These are phyloP conservation scores for Blastobotrys peoriensis DNA, from an alignment of 805 yeast species.

Conservation along the genomic window DNA sequence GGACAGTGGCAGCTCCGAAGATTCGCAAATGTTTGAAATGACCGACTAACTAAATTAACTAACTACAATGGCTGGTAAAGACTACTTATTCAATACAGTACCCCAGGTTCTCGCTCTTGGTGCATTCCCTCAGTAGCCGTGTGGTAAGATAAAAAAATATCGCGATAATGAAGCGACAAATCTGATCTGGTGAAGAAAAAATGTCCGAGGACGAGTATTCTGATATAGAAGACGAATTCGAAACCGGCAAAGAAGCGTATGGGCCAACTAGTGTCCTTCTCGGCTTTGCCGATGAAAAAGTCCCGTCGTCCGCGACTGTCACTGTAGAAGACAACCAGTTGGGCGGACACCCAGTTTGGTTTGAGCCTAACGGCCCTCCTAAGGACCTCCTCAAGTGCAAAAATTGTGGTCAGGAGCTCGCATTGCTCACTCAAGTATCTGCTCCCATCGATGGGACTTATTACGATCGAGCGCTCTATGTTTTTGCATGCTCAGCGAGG, in stretches of 20 bases:
- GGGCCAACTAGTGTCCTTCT: slow-evolving; percentile 30
- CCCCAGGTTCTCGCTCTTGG: too few species aligned
- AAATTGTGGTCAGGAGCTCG: slow-evolving; percentile 56
- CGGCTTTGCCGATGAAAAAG: slow-evolving; percentile 32
- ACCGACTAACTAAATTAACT: too few species aligned
- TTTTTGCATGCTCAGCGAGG: slow-evolving; percentile 64
- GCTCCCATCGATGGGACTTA: slow-evolving; percentile 67
- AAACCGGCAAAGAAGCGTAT: not conserved
- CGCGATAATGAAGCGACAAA: too few species aligned
- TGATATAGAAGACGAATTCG: slow-evolving; percentile 29
- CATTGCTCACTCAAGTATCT: slow-evolving; percentile 69
- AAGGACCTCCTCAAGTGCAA: slow-evolving; percentile 51
- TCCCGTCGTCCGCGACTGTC: slow-evolving; percentile 5
- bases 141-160: too few species aligned
- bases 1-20: too few species aligned
- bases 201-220: slow-evolving; percentile 28
- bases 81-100: too few species aligned
- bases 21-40: too few species aligned
- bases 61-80: too few species aligned
- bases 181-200: too few species aligned
- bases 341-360: slow-evolving; percentile 75
- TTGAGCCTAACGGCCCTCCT: slow-evolving; percentile 47
- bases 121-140: too few species aligned
- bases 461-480: slow-evolving; percentile 76
- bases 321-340: slow-evolving; percentile 46